Percentiles rank a stretch among this genome's conserved stretches.
Conservation (phyloP, 164 flowering plant species). For the Aristolochia californica region DNA sequence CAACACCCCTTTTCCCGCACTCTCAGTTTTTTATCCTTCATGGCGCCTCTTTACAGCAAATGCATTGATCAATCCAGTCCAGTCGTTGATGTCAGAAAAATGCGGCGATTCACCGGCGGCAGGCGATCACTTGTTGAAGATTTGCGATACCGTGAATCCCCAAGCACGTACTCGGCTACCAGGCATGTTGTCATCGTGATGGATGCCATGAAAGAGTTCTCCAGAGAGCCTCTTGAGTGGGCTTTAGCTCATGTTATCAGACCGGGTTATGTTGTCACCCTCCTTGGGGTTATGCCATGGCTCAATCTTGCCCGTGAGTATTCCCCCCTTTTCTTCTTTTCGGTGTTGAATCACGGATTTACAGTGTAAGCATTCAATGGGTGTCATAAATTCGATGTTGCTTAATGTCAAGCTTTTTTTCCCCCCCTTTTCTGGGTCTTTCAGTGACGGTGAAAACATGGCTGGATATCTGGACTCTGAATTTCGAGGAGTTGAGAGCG, state of each 20-base stretch:
- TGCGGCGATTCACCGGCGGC: background rate
- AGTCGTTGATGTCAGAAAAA: too few relatives aligned
- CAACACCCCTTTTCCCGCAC: too few relatives aligned
- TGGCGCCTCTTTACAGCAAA: too few relatives aligned
- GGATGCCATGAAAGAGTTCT: slow-evolving; percentile 34
- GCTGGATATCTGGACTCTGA: slow-evolving; percentile 25
- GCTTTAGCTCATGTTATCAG: slow-evolving; percentile 22
- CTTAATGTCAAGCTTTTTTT: too few relatives aligned
- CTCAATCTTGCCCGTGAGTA: slow-evolving; percentile 35
- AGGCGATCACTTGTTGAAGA: slow-evolving; percentile 6
- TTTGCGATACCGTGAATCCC: slow-evolving; percentile 7
- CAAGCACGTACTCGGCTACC: background rate
- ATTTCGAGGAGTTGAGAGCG: slow-evolving; percentile 12
- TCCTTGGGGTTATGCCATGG: slow-evolving; percentile 54
- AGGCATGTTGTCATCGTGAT: slow-evolving; percentile 35
- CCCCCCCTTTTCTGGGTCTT: background rate
- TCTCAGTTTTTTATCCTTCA: too few relatives aligned
- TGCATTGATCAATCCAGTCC: too few relatives aligned
- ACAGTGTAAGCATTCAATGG: too few relatives aligned
- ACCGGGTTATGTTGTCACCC: slow-evolving; percentile 24
- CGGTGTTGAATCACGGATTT: background rate
- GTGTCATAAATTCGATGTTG: too few relatives aligned
- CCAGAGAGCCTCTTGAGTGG: slow-evolving; percentile 28
- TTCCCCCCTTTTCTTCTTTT: background rate
- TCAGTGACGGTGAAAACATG: slow-evolving; percentile 24